Evolutionary conservation across 1,284 basidiomycete genomes (phyloP).

Genomic region (Bjerkandera adusta): DNA sequence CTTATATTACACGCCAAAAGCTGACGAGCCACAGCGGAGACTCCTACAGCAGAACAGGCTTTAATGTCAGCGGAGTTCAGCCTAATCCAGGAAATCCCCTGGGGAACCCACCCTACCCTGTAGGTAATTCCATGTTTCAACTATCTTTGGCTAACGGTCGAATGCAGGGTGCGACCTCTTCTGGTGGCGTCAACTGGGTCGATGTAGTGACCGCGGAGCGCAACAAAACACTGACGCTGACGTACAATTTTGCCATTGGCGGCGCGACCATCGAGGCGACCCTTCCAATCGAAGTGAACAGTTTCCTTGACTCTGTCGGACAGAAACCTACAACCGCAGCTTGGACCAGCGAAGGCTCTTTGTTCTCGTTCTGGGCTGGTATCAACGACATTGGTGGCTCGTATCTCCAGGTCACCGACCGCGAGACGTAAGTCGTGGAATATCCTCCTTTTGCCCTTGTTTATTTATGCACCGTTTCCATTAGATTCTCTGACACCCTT

Average conservation of each 20-base stretch:
- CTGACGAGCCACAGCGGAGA: conserved; percentile 43
- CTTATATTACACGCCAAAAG: background rate
- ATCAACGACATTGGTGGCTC: conserved; percentile 61
- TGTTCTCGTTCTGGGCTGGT: conserved; percentile 61
- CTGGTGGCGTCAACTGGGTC: conserved; percentile 56
- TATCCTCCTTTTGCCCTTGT: background rate
- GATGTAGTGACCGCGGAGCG: conserved; percentile 45
- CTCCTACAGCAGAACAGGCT: conserved; percentile 56
- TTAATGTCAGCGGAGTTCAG: conserved; percentile 37
- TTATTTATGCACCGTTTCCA: background rate
- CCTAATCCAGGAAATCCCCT: conserved; percentile 48
- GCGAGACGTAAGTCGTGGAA: conserved; percentile 39
- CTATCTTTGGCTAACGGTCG: conserved; percentile 2
- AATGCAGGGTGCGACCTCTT: conserved; percentile 45
- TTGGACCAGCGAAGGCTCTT: conserved; percentile 48
- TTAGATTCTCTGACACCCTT: conserved; percentile 48
- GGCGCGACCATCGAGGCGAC: conserved; percentile 58
- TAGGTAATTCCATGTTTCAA: conserved; percentile 7
- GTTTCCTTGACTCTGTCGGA: conserved; percentile 42
- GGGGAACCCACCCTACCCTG: conserved; percentile 56
- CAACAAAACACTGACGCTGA: conserved; percentile 50
- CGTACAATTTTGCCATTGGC: conserved; percentile 60
- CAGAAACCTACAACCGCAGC: conserved; percentile 44
- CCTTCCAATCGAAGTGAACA: conserved; percentile 52
- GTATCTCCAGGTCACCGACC: conserved; percentile 42